Evolutionary conservation across 2,329 filamentous ascomycete species (phyloP).

Genomic region (Aspergillus japonicus): DNA sequence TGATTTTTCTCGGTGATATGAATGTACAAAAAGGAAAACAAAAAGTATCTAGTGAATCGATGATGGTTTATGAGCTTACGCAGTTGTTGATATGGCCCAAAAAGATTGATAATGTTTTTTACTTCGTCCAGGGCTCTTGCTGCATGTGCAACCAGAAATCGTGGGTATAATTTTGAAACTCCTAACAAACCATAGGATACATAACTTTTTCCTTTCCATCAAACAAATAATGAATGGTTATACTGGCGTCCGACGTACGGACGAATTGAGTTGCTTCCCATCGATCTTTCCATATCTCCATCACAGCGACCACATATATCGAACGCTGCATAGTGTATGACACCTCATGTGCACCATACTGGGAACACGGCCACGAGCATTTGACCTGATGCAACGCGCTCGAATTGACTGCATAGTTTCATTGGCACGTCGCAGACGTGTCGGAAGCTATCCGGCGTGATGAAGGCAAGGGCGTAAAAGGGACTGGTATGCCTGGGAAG

Average conservation of each 20-base stretch:
- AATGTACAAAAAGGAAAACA: not conserved
- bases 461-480: not conserved
- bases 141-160: constrained; percentile 4
- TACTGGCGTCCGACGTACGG: not conserved
- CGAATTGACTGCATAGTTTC: not conserved
- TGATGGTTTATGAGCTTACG: not conserved
- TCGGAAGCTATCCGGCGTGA: not conserved
- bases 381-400: not conserved
- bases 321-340: not conserved
- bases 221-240: not conserved
- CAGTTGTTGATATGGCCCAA: too few species aligned
- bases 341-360: not conserved
- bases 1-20: constrained; percentile 16
- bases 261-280: not conserved
- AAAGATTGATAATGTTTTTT: not conserved
- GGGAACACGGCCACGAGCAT: not conserved
- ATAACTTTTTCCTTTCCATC: not conserved
- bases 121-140: not conserved
- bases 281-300: not conserved
- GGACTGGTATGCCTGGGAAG: not conserved
- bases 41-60: not conserved
- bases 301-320: not conserved
- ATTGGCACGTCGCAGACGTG: not conserved
- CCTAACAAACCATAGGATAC: constrained; percentile 4
- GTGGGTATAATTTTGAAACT: constrained; percentile 18